Percentiles rank a stretch among this genome's conserved stretches.
Conservation (phyloP, 352 stramenopile genomes). For the Pythium rishiriense region DNA sequence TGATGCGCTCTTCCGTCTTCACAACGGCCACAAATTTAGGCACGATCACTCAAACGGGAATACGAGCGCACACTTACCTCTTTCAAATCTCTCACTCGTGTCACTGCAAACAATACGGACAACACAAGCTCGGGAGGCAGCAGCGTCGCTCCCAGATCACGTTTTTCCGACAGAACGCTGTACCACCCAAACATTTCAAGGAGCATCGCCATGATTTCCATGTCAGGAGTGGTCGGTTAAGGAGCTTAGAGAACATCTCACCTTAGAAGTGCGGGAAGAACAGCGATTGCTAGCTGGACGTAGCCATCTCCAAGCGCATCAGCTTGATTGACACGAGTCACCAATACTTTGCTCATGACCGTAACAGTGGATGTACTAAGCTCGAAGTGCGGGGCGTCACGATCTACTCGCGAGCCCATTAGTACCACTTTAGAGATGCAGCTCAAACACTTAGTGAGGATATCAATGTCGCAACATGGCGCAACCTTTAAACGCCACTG, state of each 20-base stretch:
- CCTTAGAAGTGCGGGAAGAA: not conserved
- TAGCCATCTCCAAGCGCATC: not conserved
- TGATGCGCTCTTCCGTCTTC: not conserved
- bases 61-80: slow-evolving; percentile 1
- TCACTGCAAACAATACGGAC: not conserved
- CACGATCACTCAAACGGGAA: too few relatives aligned
- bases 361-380: not conserved
- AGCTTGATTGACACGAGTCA: not conserved
- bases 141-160: not conserved
- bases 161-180: not conserved
- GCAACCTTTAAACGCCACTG: slow-evolving; percentile 1
- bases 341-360: slow-evolving; percentile 6
- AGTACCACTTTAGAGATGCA: slow-evolving; percentile 13
- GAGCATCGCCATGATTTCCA: not conserved
- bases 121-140: slow-evolving; percentile 1
- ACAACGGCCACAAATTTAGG: not conserved
- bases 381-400: not conserved
- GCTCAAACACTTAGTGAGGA: slow-evolving; percentile 6
- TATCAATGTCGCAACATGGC: not conserved
- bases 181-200: not conserved
- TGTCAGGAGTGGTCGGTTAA: not conserved
- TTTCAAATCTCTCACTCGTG: not conserved
- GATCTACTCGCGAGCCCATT: not conserved
- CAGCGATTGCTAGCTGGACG: not conserved
- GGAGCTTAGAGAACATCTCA: not conserved